These are phyloP conservation scores for Trichaptum fuscoviolaceum DNA, from an alignment of 768 basidiomycete genomes.

Conservation along the genomic window DNA sequence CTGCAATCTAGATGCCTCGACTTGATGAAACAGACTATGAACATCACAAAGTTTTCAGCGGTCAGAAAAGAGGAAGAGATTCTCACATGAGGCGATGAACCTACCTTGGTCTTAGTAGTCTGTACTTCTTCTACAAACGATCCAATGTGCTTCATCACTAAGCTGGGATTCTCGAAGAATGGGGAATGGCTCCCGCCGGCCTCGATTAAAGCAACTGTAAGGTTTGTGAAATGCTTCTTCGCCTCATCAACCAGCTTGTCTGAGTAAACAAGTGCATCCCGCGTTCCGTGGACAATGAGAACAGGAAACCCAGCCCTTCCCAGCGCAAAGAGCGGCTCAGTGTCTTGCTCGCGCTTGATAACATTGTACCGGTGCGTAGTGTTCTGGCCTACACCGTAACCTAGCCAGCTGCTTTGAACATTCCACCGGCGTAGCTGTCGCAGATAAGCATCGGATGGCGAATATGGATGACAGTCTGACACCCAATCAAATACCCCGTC, in stretches of 20 bases:
- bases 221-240: constrained; percentile 9
- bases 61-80: too few species aligned
- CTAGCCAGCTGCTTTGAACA: background rate
- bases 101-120: background rate
- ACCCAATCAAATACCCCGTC: background rate
- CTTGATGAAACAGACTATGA: too few species aligned
- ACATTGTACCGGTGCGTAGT: background rate
- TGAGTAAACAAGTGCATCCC: constrained; percentile 21
- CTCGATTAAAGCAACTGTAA: background rate
- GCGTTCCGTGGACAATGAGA: constrained; percentile 22
- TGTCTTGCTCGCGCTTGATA: constrained; percentile 20
- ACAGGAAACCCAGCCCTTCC: constrained; percentile 23
- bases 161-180: constrained; percentile 20
- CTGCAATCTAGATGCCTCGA: too few species aligned
- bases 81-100: too few species aligned
- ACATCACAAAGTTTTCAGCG: too few species aligned
- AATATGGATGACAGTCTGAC: background rate
- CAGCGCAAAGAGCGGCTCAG: constrained; percentile 19
- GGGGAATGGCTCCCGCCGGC: background rate
- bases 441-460: background rate
- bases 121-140: background rate
- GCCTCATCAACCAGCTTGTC: constrained; percentile 20
- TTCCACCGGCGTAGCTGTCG: background rate
- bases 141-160: constrained; percentile 19
- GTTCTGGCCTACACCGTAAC: background rate